Evolutionary conservation across 225 moss, liverwort and hornwort genomes (phyloP).

Genomic region (Antitrichia curtipendula): DNA sequence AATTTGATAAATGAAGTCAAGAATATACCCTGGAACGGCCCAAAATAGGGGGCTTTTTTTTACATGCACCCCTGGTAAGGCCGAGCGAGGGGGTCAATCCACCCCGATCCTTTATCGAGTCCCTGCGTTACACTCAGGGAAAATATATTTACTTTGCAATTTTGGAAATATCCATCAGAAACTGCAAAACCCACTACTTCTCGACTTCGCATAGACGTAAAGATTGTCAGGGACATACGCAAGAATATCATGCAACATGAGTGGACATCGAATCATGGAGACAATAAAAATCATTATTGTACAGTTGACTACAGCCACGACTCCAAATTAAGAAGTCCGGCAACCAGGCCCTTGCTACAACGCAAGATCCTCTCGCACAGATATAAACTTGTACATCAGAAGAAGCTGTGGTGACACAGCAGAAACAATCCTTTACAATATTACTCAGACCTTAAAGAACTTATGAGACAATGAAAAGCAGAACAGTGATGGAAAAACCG

Average conservation of each 20-base stretch:
- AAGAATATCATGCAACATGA: not conserved
- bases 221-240: not conserved
- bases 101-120: no score
- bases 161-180: not conserved
- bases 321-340: conserved; percentile 11
- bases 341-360: not conserved
- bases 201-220: not conserved
- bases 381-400: conserved; percentile 7
- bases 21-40: no score
- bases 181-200: not conserved
- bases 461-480: conserved; percentile 1
- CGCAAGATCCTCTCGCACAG: conserved; percentile 3
- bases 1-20: no score
- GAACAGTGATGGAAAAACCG: not conserved
- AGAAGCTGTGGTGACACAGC: conserved; percentile 1
- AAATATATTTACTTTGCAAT: not conserved
- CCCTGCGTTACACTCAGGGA: not conserved
- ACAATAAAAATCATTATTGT: conserved; percentile 18
- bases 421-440: conserved; percentile 42
- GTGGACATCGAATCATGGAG: not conserved
- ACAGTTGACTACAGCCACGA: conserved; percentile 30
- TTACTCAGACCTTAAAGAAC: not conserved
- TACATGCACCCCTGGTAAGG: no score
- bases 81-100: no score
- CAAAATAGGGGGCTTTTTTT: no score